Percentiles rank a stretch among this genome's conserved stretches.
Conservation (phyloP, 2,329 filamentous ascomycete genomes). For the Diaporthe eres region DNA sequence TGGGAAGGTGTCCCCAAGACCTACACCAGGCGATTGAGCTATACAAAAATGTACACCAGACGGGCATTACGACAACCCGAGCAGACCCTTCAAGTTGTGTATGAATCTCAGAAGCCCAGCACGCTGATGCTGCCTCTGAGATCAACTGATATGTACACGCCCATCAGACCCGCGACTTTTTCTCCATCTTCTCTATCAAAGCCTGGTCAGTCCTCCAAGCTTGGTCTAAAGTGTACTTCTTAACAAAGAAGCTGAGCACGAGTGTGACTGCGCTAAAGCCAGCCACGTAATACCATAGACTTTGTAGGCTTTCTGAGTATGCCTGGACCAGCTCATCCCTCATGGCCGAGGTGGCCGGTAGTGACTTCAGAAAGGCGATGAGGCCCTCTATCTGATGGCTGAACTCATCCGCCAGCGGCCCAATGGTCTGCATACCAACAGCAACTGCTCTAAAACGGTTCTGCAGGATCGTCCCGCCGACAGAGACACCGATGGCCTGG, state of each 20-base stretch:
- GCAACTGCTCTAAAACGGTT: conserved; percentile 20
- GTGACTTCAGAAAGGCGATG: conserved; percentile 16
- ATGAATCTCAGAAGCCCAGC: background rate
- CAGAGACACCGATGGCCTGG: conserved; percentile 42
- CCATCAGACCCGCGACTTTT: background rate
- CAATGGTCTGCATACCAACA: background rate
- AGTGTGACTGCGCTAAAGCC: conserved; percentile 2
- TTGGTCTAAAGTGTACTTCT: conserved; percentile 25
- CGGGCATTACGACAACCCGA: background rate
- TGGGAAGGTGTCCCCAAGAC: background rate
- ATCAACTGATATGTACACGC: background rate
- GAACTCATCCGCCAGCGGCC: conserved; percentile 11
- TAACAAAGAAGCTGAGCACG: conserved; percentile 23
- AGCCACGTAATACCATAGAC: conserved; percentile 16
- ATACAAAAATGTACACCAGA: background rate
- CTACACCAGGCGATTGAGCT: too few species aligned
- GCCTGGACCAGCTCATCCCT: conserved; percentile 1
- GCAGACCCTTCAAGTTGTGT: too few species aligned
- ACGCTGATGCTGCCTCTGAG: too few species aligned
- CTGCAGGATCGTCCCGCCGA: conserved; percentile 41
- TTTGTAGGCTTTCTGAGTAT: conserved; percentile 9
- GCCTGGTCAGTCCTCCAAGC: conserved; percentile 23
- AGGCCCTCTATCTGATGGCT: conserved; percentile 19
- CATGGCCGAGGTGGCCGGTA: background rate
- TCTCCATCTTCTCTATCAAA: conserved; percentile 15